These are phyloP conservation scores for Gossypium ekmanianum DNA, from an alignment of 345 rosid genomes.

Conservation along the genomic window DNA sequence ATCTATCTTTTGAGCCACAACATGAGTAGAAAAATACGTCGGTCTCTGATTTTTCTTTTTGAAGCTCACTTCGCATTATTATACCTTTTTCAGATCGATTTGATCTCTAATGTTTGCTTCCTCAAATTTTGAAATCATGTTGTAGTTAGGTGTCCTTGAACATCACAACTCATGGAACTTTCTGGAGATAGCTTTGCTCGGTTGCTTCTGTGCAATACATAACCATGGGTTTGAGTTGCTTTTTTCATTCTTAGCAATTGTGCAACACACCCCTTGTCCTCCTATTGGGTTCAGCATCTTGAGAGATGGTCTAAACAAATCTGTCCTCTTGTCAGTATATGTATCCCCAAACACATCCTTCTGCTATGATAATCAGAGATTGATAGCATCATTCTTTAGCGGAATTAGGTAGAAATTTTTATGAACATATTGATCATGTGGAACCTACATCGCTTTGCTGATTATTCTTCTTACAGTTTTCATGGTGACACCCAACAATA, in stretches of 20 bases:
- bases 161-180: slow-evolving; percentile 75
- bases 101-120: slow-evolving; percentile 58
- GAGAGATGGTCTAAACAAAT: slow-evolving; percentile 95
- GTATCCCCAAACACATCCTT: slow-evolving; percentile 49
- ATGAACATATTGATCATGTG: slow-evolving; percentile 79
- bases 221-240: slow-evolving; percentile 91
- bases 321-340: slow-evolving; percentile 87
- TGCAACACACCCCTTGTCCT: slow-evolving; percentile 77
- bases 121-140: slow-evolving; percentile 53
- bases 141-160: slow-evolving; percentile 81
- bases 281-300: slow-evolving; percentile 92
- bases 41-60: slow-evolving; percentile 81
- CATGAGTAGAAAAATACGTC: slow-evolving; percentile 71
- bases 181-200: slow-evolving; percentile 86
- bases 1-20: slow-evolving; percentile 85
- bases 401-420: slow-evolving; percentile 78
- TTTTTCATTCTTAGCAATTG: slow-evolving; percentile 86
- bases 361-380: slow-evolving; percentile 54
- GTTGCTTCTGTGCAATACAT: slow-evolving; percentile 90
- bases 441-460: slow-evolving; percentile 83
- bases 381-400: slow-evolving; percentile 71
- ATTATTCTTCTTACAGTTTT: slow-evolving; percentile 84
- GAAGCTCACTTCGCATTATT: slow-evolving; percentile 89
- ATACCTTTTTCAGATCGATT: slow-evolving; percentile 76
- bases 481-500: slow-evolving; percentile 77